A percentile compares a stretch with the other conserved stretches of the same genome.
Evolutionary conservation across 345 rosid genomes (phyloP).

Genomic region (Bruguiera gymnorhiza): DNA sequence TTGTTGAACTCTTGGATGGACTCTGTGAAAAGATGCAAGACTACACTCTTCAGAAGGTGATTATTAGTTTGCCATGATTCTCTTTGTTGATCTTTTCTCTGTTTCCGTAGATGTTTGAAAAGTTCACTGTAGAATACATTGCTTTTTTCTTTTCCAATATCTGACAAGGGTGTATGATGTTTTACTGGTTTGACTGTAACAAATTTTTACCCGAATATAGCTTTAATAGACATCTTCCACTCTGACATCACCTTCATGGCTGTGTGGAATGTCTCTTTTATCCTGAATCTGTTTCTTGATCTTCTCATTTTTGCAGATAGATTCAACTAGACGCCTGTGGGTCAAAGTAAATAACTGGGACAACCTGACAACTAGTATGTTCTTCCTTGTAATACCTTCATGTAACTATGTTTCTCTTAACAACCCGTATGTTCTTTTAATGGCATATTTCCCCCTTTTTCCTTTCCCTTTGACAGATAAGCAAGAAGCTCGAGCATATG

Average conservation of each 20-base stretch:
- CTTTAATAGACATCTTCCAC: neutral
- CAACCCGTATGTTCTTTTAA: slow-evolving; percentile 38
- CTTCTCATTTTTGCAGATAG: slow-evolving; percentile 46
- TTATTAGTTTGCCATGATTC: slow-evolving; percentile 3
- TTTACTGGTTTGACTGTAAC: neutral
- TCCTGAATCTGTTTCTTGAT: neutral
- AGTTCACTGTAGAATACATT: neutral
- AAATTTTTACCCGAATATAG: neutral
- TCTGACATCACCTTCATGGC: neutral
- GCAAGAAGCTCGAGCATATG: slow-evolving; percentile 83
- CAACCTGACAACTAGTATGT: slow-evolving; percentile 45
- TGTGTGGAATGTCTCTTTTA: neutral
- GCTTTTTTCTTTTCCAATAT: neutral
- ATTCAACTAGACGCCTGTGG: slow-evolving; percentile 51
- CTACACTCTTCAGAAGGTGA: slow-evolving; percentile 83
- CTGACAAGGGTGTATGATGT: neutral
- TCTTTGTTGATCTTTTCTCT: neutral
- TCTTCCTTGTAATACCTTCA: neutral
- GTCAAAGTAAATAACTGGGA: slow-evolving; percentile 71
- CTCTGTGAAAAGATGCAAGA: slow-evolving; percentile 94
- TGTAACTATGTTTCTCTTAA: slow-evolving; percentile 7
- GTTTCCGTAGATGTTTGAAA: neutral
- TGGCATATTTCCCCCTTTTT: neutral
- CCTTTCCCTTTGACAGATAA: slow-evolving; percentile 39
- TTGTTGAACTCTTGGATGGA: slow-evolving; percentile 85